phyloP scores from a whole-genome alignment of 2,329 filamentous ascomycete genomes.

The Aspergillus tubingensis region DNA sequence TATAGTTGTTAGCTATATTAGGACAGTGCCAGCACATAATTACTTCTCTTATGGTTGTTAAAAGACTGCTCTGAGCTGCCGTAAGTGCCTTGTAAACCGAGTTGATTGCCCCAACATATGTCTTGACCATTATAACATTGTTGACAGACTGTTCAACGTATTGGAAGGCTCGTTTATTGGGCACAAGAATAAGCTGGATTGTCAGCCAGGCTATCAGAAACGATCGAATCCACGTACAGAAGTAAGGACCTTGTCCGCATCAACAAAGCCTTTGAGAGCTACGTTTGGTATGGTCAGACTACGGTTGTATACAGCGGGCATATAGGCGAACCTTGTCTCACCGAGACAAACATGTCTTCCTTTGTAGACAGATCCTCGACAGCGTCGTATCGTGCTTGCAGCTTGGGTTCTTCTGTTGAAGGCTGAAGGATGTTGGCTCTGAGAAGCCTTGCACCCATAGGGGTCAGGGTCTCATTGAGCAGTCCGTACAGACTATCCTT shows the following conservation, averaged over 20 bases:
- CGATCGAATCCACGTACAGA: constrained; percentile 52
- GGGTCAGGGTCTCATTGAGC: constrained; percentile 79
- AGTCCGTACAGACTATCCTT: constrained; percentile 82
- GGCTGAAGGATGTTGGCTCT: constrained; percentile 87
- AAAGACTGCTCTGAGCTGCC: constrained; percentile 63
- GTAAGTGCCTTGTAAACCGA: constrained; percentile 68
- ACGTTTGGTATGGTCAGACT: constrained; percentile 10
- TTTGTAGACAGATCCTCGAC: constrained; percentile 78
- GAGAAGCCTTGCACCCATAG: constrained; percentile 84
- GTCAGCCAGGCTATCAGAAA: constrained; percentile 17
- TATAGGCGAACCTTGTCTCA: constrained; percentile 62
- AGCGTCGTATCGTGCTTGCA: constrained; percentile 75
- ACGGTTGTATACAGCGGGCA: not conserved
- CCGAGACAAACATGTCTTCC: constrained; percentile 80
- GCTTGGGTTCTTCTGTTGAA: constrained; percentile 68
- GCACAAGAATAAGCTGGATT: constrained; percentile 71
- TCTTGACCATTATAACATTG: constrained; percentile 82
- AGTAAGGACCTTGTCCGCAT: constrained; percentile 78
- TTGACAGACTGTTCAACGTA: constrained; percentile 81
- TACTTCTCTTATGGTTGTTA: constrained; percentile 67
- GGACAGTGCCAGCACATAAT: not conserved
- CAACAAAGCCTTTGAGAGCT: constrained; percentile 74
- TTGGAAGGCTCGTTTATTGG: constrained; percentile 64
- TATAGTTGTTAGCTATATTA: not conserved
- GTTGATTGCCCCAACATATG: constrained; percentile 70